Conservation (phyloP, 129 eudicot species). For the Chrysanthemum makinoi region DNA sequence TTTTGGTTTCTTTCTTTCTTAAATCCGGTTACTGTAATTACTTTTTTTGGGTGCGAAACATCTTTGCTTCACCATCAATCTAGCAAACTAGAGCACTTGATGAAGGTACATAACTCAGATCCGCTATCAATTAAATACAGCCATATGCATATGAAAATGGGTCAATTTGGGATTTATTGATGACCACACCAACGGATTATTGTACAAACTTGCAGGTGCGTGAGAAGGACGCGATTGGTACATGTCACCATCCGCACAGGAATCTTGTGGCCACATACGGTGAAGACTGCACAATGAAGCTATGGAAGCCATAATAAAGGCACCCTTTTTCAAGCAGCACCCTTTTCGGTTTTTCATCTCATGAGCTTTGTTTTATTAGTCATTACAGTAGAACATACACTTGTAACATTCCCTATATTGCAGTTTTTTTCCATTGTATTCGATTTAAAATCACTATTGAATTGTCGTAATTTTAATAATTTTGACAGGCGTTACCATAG, state of each 20-base stretch:
- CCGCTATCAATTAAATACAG: too few relatives aligned
- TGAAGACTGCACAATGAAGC: slow-evolving; percentile 93
- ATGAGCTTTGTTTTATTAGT: not conserved
- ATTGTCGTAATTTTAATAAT: too few relatives aligned
- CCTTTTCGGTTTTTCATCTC: slow-evolving; percentile 7
- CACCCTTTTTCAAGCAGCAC: not conserved
- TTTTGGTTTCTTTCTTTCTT: slow-evolving; percentile 1
- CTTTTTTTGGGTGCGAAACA: slow-evolving; percentile 55
- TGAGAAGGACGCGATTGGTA: slow-evolving; percentile 94
- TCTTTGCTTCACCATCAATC: slow-evolving; percentile 94
- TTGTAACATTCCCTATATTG: too few relatives aligned
- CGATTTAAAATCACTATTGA: too few relatives aligned
- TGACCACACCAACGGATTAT: not conserved
- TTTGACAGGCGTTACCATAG: too few relatives aligned
- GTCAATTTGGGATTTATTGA: not conserved
- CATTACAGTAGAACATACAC: not conserved
- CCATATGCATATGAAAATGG: not conserved
- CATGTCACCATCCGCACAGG: slow-evolving; percentile 90
- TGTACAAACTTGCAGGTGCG: slow-evolving; percentile 61
- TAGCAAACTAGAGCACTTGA: slow-evolving; percentile 88
- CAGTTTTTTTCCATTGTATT: too few relatives aligned
- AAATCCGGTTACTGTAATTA: not conserved
- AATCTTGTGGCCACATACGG: slow-evolving; percentile 89
- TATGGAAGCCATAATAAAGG: slow-evolving; percentile 82
- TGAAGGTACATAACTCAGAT: slow-evolving; percentile 59